Conservation (phyloP, 371 early-diverging fungal species). For the Haplosporangium sp. region DNA sequence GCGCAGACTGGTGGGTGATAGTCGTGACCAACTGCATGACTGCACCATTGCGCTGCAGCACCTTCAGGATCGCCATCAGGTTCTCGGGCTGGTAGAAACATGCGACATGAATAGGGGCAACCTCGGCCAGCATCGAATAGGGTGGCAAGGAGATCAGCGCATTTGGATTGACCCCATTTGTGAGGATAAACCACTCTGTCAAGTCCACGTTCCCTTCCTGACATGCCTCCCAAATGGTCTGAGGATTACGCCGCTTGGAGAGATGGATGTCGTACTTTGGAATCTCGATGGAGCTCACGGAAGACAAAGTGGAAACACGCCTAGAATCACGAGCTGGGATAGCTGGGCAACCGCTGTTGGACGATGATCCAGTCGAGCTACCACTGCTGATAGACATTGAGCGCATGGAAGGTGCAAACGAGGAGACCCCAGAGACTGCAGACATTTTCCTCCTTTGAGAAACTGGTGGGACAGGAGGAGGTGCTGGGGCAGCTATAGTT, state of each 20-base stretch:
- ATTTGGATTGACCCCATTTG: constrained; percentile 28
- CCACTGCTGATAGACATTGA: constrained; percentile 55
- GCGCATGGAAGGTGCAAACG: constrained; percentile 30
- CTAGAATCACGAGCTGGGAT: constrained; percentile 45
- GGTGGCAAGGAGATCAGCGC: constrained; percentile 28
- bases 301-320: constrained; percentile 44
- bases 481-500: not conserved
- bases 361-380: constrained; percentile 37
- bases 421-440: constrained; percentile 39
- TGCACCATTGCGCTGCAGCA: constrained; percentile 41
- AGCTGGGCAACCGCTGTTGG: constrained; percentile 18
- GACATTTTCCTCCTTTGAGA: constrained; percentile 47
- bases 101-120: constrained; percentile 45
- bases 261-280: constrained; percentile 32
- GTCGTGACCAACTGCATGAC: constrained; percentile 42
- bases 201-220: constrained; percentile 48
- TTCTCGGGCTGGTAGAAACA: constrained; percentile 49
- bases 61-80: constrained; percentile 32
- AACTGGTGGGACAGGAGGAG: constrained; percentile 35
- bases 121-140: constrained; percentile 49
- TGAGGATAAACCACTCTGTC: constrained; percentile 34
- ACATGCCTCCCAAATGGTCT: constrained; percentile 48
- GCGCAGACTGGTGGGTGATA: constrained; percentile 38
- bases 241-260: constrained; percentile 22
- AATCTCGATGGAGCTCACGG: constrained; percentile 34